These are phyloP conservation scores for Ramaria sp. DNA, from an alignment of 768 basidiomycete species.

Conservation along the genomic window DNA sequence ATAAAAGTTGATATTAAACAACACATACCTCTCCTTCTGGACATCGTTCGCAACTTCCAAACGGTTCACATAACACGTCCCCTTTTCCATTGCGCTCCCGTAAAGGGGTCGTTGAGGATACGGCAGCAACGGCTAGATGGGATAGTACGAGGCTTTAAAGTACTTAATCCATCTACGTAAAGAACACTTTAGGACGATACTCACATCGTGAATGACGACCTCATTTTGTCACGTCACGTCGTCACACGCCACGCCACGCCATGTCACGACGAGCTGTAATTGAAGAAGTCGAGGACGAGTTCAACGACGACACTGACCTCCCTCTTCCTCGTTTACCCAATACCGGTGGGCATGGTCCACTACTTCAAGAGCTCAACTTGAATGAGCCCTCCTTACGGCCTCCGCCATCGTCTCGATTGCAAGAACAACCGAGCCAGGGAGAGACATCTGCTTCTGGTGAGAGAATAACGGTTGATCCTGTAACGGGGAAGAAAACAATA, in stretches of 20 bases:
- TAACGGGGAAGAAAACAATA: constrained; percentile 7
- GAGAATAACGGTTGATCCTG: constrained; percentile 4
- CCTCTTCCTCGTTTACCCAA: constrained; percentile 67
- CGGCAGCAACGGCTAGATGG: no score
- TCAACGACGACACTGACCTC: constrained; percentile 92
- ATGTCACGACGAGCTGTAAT: constrained; percentile 69
- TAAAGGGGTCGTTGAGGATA: neutral
- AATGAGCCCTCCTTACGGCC: constrained; percentile 10
- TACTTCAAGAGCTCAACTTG: constrained; percentile 57
- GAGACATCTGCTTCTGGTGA: constrained; percentile 8
- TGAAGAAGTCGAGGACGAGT: constrained; percentile 90
- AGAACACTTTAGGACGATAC: neutral
- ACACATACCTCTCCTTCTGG: constrained; percentile 48
- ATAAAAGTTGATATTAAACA: neutral
- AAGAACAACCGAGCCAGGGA: neutral
- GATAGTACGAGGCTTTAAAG: no score
- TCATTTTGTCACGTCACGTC: neutral
- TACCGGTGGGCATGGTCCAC: constrained; percentile 57
- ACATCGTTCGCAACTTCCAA: constrained; percentile 52
- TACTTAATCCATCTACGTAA: no score
- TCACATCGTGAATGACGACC: neutral
- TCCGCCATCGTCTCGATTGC: constrained; percentile 37
- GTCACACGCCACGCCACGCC: constrained; percentile 1
- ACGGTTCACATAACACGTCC: constrained; percentile 35
- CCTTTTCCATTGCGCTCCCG: neutral